Base-by-base conservation (phyloP, 192 early-diverging fungal genomes). In the Neocallimastix lanati region DNA sequence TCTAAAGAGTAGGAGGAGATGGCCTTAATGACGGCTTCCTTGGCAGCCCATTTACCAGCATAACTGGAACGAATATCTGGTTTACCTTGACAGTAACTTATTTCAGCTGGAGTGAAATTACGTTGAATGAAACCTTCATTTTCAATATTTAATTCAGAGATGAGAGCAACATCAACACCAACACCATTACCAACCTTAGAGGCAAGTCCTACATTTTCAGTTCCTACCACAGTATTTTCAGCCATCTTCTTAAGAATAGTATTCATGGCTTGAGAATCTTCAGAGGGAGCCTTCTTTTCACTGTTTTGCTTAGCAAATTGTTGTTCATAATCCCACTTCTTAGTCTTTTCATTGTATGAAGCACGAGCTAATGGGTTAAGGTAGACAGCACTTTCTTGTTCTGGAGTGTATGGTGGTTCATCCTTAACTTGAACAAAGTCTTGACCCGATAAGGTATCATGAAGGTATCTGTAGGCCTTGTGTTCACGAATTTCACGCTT, bases 11-110 rank as follows among this genome's bases (percentile, higher is more conserved):
- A 67, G 3, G 50, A 67, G 40, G 91, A 92, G 28, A 98, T 90
- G 15, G 96, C 95, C 90, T 98, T 98, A 82, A 98, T 88, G 14
- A 95, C 94, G 0, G 96, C 94, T 82, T 98, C 96, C 88, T 98
- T 98, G 78, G 96, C 96, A 12, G 93, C 93, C 96, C 96, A 98
- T 33, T 92, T 90, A 77, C 96, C 96, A 29, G 96, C 92, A 85
- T 93, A 95, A 84, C 93, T 94, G 0, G 94, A 87, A 80, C 90
- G 90, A 13, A 92, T 89, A 82, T 92, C 90, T 16, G 94, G 88
- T 1, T 88, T 86, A 29, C 81, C 78, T 37, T 84, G 50, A 85
- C 96, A 98, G 85, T 98, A 96, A 4, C 81, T 85, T 38, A 91
- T 90, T 83, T 97, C 95, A 28, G 83, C 82, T 7, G 30, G 28